phyloP scores from a whole-genome alignment of 208 protist species.

The Wallacemonas rigidus region DNA sequence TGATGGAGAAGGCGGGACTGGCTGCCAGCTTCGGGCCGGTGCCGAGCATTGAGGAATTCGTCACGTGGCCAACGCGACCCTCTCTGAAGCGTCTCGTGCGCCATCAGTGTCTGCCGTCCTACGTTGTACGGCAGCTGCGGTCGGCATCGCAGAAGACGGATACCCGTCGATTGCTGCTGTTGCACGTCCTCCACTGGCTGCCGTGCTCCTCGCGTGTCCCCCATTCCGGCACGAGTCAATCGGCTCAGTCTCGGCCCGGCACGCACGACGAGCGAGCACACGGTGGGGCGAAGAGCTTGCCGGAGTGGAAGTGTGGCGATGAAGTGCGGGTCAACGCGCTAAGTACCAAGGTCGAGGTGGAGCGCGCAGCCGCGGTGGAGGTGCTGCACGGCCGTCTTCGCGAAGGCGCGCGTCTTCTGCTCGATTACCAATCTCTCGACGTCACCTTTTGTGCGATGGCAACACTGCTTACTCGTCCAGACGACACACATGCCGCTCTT shows the following conservation, averaged over 20 bases:
- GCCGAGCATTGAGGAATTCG: constrained; percentile 60
- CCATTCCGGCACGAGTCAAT: neutral
- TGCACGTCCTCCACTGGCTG: constrained; percentile 75
- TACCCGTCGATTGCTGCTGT: constrained; percentile 50
- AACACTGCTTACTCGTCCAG: constrained; percentile 37
- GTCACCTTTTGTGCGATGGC: constrained; percentile 50
- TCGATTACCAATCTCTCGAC: constrained; percentile 35
- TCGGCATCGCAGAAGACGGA: constrained; percentile 27
- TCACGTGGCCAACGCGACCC: constrained; percentile 26
- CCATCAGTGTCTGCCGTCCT: constrained; percentile 12
- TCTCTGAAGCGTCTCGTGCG: neutral
- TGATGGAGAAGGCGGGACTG: constrained; percentile 57
- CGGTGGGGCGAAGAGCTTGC: constrained; percentile 12
- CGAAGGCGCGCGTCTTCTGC: constrained; percentile 46
- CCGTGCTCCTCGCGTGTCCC: constrained; percentile 29
- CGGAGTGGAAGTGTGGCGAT: constrained; percentile 15
- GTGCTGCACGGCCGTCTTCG: constrained; percentile 50
- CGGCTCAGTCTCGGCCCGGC: no score
- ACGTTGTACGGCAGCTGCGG: constrained; percentile 16
- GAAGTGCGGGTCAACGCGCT: neutral
- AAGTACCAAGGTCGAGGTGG: constrained; percentile 32
- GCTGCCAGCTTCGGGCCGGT: constrained; percentile 48
- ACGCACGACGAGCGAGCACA: neutral
- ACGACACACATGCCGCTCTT: constrained; percentile 30
- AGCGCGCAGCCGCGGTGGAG: constrained; percentile 73